Evolutionary conservation across 257 asterid species (phyloP).

Genomic region (Gardenia jasminoides): DNA sequence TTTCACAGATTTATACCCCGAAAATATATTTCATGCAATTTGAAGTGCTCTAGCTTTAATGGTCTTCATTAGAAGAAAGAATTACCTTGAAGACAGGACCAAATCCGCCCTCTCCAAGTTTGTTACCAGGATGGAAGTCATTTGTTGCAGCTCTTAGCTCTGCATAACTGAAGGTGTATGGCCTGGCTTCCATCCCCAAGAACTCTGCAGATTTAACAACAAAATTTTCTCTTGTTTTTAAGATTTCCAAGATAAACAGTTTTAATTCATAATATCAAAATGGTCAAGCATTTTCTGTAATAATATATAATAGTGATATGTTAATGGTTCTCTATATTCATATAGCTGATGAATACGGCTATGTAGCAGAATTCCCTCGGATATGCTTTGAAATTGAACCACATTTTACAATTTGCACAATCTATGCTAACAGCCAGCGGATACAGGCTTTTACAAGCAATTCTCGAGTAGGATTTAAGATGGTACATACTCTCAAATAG

Average conservation of each 20-base stretch:
- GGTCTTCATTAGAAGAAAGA: not conserved
- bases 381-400: not conserved
- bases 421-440: not conserved
- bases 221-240: not conserved
- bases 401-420: not conserved
- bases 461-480: not conserved
- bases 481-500: not conserved
- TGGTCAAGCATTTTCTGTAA: not conserved
- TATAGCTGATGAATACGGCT: not conserved
- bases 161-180: constrained; percentile 64
- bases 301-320: not conserved
- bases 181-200: constrained; percentile 68
- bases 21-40: not conserved
- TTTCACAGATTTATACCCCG: not conserved
- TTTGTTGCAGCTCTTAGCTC: constrained; percentile 70
- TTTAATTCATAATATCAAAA: not conserved
- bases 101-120: constrained; percentile 95
- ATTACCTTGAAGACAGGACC: constrained; percentile 86
- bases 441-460: not conserved
- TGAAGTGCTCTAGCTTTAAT: not conserved
- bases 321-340: not conserved
- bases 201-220: constrained; percentile 48
- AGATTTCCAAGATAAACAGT: not conserved
- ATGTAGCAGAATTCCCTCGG: not conserved
- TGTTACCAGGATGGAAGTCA: constrained; percentile 61